Evolutionary conservation across 164 flowering plant genomes (phyloP).

Genomic region (Chloranthus sessilifolius): DNA sequence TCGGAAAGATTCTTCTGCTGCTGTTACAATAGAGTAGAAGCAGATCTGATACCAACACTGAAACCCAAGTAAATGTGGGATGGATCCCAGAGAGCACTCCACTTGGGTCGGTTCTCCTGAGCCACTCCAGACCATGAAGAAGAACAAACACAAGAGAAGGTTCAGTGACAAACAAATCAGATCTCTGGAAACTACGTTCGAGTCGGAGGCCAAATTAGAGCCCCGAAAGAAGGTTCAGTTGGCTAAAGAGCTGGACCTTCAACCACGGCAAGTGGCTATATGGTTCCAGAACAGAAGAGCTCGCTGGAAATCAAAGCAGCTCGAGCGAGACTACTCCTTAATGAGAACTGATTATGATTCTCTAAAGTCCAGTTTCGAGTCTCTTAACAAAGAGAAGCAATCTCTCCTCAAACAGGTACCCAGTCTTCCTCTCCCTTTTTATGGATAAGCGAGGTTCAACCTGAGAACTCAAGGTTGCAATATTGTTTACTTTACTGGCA

Average conservation of each 20-base stretch:
- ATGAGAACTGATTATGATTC: slow-evolving; percentile 41
- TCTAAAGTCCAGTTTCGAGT: slow-evolving; percentile 34
- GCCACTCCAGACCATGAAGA: too few species aligned
- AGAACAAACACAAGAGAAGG: slow-evolving; percentile 14
- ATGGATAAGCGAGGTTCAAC: neutral
- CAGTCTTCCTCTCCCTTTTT: neutral
- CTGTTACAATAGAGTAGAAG: too few species aligned
- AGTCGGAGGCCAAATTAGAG: slow-evolving; percentile 59
- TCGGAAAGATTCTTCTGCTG: too few species aligned
- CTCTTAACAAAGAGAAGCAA: slow-evolving; percentile 49
- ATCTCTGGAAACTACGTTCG: slow-evolving; percentile 56
- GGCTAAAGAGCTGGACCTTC: slow-evolving; percentile 62
- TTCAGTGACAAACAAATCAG: slow-evolving; percentile 30
- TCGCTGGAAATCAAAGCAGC: slow-evolving; percentile 73
- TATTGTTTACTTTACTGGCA: too few species aligned
- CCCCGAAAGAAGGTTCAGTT: slow-evolving; percentile 54
- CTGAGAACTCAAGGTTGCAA: too few species aligned
- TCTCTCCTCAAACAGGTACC: slow-evolving; percentile 48
- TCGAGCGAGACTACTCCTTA: slow-evolving; percentile 48
- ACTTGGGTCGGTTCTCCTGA: neutral
- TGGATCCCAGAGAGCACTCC: neutral
- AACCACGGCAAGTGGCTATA: slow-evolving; percentile 78
- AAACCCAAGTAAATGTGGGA: neutral
- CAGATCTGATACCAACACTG: neutral
- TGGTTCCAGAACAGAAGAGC: slow-evolving; percentile 95